These are phyloP conservation scores for Tricholoma furcatifolium DNA, from an alignment of 768 basidiomycete species.

Conservation along the genomic window DNA sequence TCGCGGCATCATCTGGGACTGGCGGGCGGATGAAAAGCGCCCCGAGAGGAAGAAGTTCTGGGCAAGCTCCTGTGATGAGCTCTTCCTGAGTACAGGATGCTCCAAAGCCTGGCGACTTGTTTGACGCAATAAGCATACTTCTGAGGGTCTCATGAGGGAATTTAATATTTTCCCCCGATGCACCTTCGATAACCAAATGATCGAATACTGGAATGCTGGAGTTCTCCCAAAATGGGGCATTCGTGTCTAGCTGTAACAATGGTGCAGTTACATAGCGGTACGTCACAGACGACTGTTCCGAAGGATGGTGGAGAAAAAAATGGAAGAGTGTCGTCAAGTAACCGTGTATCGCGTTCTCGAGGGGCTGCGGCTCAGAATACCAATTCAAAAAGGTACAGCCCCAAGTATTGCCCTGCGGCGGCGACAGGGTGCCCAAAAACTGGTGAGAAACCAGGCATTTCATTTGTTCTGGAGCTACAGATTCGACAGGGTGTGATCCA, in stretches of 20 bases:
- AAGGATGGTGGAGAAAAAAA: constrained; percentile 17
- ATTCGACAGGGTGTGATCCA: constrained; percentile 12
- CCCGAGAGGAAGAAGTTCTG: constrained; percentile 25
- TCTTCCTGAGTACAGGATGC: constrained; percentile 33
- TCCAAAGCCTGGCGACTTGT: constrained; percentile 31
- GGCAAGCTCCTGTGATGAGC: constrained; percentile 29
- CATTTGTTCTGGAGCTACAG: constrained; percentile 21
- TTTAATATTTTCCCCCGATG: constrained; percentile 16
- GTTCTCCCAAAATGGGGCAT: constrained; percentile 1
- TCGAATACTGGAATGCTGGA: constrained; percentile 17
- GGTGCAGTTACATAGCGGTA: neutral
- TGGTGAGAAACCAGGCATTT: constrained; percentile 29
- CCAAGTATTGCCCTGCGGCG: constrained; percentile 26
- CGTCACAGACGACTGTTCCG: constrained; percentile 1
- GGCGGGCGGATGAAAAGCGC: constrained; percentile 30
- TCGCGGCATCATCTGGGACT: constrained; percentile 23
- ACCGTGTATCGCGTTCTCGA: constrained; percentile 25
- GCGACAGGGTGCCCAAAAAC: constrained; percentile 27
- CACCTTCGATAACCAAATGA: constrained; percentile 20
- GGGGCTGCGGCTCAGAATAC: constrained; percentile 28
- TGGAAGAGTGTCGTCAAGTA: constrained; percentile 29
- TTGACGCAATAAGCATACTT: constrained; percentile 29
- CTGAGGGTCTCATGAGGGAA: constrained; percentile 25
- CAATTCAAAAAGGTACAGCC: constrained; percentile 30
- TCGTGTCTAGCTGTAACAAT: neutral